A percentile compares a stretch with the other conserved stretches of the same genome.
phyloP scores from a whole-genome alignment of 164 flowering plant genomes.

The Kalanchoe fedtschenkoi region DNA sequence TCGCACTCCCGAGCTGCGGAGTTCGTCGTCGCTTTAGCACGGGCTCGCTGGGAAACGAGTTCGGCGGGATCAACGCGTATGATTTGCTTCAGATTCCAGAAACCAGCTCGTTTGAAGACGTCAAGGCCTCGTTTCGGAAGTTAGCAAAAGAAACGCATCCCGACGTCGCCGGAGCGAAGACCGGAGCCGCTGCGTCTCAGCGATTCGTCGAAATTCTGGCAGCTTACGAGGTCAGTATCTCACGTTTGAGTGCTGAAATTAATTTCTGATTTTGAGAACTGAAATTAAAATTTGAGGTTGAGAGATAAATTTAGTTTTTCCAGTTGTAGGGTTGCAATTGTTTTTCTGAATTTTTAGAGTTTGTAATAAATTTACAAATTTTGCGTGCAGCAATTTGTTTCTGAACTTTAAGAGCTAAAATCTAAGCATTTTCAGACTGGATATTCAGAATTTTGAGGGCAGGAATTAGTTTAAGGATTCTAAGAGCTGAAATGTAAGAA shows the following conservation, averaged over 20 bases:
- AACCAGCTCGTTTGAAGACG: constrained; percentile 57
- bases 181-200: constrained; percentile 29
- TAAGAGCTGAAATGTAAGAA: too few species aligned
- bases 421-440: background rate
- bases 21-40: constrained; percentile 23
- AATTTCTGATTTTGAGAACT: background rate
- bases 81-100: constrained; percentile 54
- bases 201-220: constrained; percentile 75
- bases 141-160: constrained; percentile 90
- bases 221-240: constrained; percentile 61
- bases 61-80: constrained; percentile 52
- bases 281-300: background rate
- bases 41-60: constrained; percentile 28
- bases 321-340: too few species aligned
- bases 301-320: background rate
- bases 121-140: constrained; percentile 71
- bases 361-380: too few species aligned
- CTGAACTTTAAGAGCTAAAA: too few species aligned
- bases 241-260: background rate
- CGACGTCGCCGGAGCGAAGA: constrained; percentile 36
- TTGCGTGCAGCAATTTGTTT: too few species aligned
- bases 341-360: background rate
- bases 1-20: constrained; percentile 1
- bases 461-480: too few species aligned
- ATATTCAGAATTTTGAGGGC: too few species aligned